These are phyloP conservation scores for Aspergillus sclerotioniger DNA, from an alignment of 495 filamentous ascomycete genomes.

Conservation along the genomic window DNA sequence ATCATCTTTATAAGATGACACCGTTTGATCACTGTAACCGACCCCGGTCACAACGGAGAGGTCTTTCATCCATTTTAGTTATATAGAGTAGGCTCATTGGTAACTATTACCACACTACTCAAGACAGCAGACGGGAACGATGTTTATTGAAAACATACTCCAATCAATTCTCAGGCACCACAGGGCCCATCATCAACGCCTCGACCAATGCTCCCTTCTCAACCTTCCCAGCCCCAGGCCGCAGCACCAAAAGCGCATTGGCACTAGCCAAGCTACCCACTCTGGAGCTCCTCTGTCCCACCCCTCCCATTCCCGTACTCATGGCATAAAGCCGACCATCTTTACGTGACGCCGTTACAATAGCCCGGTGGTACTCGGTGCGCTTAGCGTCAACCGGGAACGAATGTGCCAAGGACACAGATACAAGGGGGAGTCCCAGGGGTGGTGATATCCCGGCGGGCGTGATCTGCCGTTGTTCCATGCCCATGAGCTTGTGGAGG, in stretches of 20 bases:
- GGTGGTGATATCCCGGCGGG: constrained; percentile 34
- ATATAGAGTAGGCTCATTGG: too few species aligned
- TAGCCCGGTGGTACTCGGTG: constrained; percentile 83
- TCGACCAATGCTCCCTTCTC: constrained; percentile 55
- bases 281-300: constrained; percentile 76
- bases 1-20: too few species aligned
- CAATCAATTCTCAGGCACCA: constrained; percentile 30
- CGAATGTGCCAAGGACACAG: constrained; percentile 68
- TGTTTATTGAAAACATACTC: not conserved
- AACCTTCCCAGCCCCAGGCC: constrained; percentile 48
- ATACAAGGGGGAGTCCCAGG: constrained; percentile 66
- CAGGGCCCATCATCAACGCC: constrained; percentile 60
- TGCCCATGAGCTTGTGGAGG: constrained; percentile 64
- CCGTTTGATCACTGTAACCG: too few species aligned
- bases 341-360: constrained; percentile 53
- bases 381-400: constrained; percentile 69
- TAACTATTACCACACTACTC: too few species aligned
- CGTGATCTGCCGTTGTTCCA: constrained; percentile 40
- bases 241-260: constrained; percentile 81
- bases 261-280: constrained; percentile 86
- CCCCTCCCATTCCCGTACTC: constrained; percentile 70
- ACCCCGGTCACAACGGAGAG: too few species aligned
- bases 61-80: too few species aligned
- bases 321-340: constrained; percentile 73
- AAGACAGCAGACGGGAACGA: not conserved